phyloP scores from a whole-genome alignment of 441 rosid genomes.

The Eruca vesicaria region DNA sequence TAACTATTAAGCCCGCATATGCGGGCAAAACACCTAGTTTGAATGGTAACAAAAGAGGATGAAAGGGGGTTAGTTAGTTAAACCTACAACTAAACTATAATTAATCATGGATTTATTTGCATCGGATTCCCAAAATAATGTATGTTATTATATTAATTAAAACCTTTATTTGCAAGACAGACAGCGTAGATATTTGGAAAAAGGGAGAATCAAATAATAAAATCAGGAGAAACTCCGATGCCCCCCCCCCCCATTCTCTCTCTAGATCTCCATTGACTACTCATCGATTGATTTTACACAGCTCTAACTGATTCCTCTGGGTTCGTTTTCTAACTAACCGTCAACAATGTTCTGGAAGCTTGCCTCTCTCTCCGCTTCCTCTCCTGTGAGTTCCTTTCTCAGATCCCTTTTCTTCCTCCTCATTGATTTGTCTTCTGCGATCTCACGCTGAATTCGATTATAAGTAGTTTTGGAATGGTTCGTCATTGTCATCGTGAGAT shows the following conservation, averaged over 20 bases:
- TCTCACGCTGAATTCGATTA: neutral
- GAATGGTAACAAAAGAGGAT: neutral
- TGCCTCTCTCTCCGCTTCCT: slow-evolving; percentile 72
- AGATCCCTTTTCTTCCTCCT: neutral
- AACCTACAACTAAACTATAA: neutral
- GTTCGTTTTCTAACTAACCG: slow-evolving; percentile 15
- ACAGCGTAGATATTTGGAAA: neutral
- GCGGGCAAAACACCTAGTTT: no score
- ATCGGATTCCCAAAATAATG: neutral
- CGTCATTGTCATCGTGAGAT: neutral
- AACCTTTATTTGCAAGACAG: neutral
- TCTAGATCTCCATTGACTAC: slow-evolving; percentile 35
- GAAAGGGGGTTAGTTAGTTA: neutral
- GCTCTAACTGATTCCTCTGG: slow-evolving; percentile 33
- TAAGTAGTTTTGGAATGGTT: neutral
- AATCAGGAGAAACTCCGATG: slow-evolving; percentile 22
- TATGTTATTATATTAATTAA: neutral
- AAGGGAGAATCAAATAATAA: neutral
- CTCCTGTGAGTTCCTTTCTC: slow-evolving; percentile 57
- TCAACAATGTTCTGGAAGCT: slow-evolving; percentile 86
- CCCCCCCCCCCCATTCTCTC: slow-evolving; percentile 20
- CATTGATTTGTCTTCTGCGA: no score
- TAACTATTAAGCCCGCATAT: no score
- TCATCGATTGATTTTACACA: slow-evolving; percentile 10
- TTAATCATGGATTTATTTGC: neutral